phyloP scores from a whole-genome alignment of 2,329 filamentous ascomycete genomes.

The Cladosporium colombiae region DNA sequence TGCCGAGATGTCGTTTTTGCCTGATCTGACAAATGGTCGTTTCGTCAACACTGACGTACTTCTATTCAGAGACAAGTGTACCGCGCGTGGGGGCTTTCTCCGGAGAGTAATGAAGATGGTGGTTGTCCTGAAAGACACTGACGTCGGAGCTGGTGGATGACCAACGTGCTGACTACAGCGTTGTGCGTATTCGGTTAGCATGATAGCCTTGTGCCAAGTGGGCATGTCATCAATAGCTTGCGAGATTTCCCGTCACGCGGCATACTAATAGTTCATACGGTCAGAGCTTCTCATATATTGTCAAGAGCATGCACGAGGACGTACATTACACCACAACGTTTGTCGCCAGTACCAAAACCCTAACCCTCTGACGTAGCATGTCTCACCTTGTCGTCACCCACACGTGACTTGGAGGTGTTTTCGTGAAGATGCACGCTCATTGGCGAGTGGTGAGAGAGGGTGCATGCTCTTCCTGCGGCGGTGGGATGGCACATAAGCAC shows the following conservation, averaged over 20 bases:
- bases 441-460: slow-evolving; percentile 7
- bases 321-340: neutral
- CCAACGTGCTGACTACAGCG: neutral
- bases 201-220: neutral
- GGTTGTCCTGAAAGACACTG: neutral
- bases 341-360: neutral
- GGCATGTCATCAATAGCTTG: neutral
- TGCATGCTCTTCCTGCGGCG: neutral
- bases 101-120: neutral
- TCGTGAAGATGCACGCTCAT: slow-evolving; percentile 16
- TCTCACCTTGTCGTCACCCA: neutral
- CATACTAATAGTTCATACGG: neutral
- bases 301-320: neutral
- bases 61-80: neutral
- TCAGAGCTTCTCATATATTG: neutral
- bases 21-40: neutral
- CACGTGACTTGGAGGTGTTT: slow-evolving; percentile 17
- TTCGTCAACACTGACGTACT: neutral
- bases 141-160: neutral
- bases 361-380: neutral
- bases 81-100: neutral
- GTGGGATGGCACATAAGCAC: neutral
- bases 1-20: slow-evolving; percentile 1
- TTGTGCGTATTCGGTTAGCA: neutral
- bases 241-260: neutral